Conservation (phyloP, 2,329 filamentous ascomycete species). For the Exophiala lecanii-corni region DNA sequence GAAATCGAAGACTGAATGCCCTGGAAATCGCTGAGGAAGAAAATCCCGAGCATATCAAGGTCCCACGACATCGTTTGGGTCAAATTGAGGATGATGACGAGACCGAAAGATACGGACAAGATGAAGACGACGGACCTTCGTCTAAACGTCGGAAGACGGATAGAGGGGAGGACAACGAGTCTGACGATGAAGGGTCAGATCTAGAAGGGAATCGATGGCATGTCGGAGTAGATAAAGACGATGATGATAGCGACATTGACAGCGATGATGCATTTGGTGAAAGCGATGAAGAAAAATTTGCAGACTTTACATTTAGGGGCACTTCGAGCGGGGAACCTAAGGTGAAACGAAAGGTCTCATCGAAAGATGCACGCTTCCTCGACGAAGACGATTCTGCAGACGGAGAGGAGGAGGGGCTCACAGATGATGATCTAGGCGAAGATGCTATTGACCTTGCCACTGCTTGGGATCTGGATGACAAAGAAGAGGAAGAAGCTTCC, state of each 20-base stretch:
- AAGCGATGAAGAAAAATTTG: conserved; percentile 80
- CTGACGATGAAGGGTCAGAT: conserved; percentile 62
- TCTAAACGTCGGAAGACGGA: conserved; percentile 31
- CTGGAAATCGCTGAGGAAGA: conserved; percentile 60
- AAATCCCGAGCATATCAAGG: conserved; percentile 48
- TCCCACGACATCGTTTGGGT: conserved; percentile 56
- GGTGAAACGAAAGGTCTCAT: conserved; percentile 13
- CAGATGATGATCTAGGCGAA: conserved; percentile 60
- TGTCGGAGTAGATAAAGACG: conserved; percentile 64
- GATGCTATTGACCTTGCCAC: conserved; percentile 60
- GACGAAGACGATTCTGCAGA: conserved; percentile 46
- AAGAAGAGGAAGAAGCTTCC: conserved; percentile 42
- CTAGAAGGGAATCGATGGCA: conserved; percentile 83
- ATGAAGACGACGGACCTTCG: conserved; percentile 33
- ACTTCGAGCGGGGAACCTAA: conserved; percentile 33
- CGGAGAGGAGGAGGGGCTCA: conserved; percentile 40
- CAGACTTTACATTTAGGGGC: conserved; percentile 67
- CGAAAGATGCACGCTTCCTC: conserved; percentile 11
- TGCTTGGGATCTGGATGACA: conserved; percentile 54
- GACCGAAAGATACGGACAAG: conserved; percentile 40
- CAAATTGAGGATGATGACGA: conserved; percentile 49
- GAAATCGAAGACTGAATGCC: conserved; percentile 53
- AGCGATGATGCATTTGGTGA: conserved; percentile 81
- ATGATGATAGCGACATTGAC: conserved; percentile 65
- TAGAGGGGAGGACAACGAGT: conserved; percentile 34